These are phyloP conservation scores for Thelephora aurantiotincta DNA, from an alignment of 768 basidiomycete genomes.

Conservation along the genomic window DNA sequence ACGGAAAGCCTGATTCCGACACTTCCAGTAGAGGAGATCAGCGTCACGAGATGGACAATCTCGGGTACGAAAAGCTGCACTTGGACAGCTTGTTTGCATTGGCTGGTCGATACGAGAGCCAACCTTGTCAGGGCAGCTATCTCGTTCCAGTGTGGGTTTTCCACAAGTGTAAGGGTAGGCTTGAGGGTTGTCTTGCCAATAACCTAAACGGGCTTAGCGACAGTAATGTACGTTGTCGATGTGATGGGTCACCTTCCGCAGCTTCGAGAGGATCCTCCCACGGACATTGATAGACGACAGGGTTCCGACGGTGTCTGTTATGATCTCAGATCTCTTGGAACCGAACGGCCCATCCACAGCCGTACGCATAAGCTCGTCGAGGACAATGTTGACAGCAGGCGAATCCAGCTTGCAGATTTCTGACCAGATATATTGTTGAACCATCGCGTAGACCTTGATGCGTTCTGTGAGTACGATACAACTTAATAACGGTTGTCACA, in stretches of 20 bases:
- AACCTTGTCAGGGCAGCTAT: slow-evolving; percentile 70
- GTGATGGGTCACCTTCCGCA: slow-evolving; percentile 49
- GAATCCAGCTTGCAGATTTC: slow-evolving; percentile 62
- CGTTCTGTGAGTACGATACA: not conserved
- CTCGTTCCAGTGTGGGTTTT: slow-evolving; percentile 70
- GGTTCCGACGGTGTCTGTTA: slow-evolving; percentile 59
- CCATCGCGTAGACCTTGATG: slow-evolving; percentile 40
- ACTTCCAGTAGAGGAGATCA: slow-evolving; percentile 67
- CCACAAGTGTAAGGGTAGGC: slow-evolving; percentile 44
- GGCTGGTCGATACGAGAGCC: slow-evolving; percentile 56
- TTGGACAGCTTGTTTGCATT: slow-evolving; percentile 44
- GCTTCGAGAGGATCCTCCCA: slow-evolving; percentile 60
- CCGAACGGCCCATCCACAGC: slow-evolving; percentile 78
- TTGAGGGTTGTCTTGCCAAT: slow-evolving; percentile 60
- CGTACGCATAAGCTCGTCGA: slow-evolving; percentile 70
- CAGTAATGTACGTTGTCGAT: not conserved
- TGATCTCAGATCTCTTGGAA: slow-evolving; percentile 58
- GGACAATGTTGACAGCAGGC: slow-evolving; percentile 50
- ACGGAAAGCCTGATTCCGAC: slow-evolving; percentile 64
- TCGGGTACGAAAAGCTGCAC: slow-evolving; percentile 77
- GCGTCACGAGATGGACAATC: slow-evolving; percentile 61
- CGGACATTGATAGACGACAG: slow-evolving; percentile 67
- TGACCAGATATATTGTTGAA: slow-evolving; percentile 68
- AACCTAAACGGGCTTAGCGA: slow-evolving; percentile 27
- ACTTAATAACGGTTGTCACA: slow-evolving; percentile 3